phyloP scores from a whole-genome alignment of 2,329 filamentous ascomycete genomes.

The Albifimbria verrucaria region DNA sequence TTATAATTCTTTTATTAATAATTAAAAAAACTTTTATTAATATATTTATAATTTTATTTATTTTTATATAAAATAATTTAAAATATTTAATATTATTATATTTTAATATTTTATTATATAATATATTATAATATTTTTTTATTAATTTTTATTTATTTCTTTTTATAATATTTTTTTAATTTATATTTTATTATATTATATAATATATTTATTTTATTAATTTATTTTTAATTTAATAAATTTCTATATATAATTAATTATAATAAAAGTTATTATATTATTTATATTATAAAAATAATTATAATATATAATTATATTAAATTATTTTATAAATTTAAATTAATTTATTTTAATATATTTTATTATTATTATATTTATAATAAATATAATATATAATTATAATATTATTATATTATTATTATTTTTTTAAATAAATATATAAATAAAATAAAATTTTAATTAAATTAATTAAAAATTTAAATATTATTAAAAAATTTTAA shows the following conservation, averaged over 20 bases:
- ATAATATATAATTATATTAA: no score
- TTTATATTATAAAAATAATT: not conserved
- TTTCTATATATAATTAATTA: not conserved
- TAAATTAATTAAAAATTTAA: not conserved
- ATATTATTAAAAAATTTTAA: not conserved
- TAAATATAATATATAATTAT: no score
- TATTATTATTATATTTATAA: no score
- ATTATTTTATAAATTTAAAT: no score
- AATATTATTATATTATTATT: no score
- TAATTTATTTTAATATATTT: no score
- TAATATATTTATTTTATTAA: no score
- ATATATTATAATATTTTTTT: not conserved
- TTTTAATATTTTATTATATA: not conserved
- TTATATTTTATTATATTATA: constrained; percentile 1
- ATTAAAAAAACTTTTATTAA: not conserved
- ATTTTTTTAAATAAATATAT: not conserved
- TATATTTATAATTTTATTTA: not conserved
- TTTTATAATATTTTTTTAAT: no score
- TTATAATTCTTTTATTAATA: not conserved
- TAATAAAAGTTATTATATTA: not conserved
- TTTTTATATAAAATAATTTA: not conserved
- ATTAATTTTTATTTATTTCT: not conserved
- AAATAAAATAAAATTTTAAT: constrained; percentile 3
- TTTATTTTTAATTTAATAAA: no score
- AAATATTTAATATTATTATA: not conserved